phyloP scores from a whole-genome alignment of 1,139 yeast species.

The Hyphopichia khmerensis region DNA sequence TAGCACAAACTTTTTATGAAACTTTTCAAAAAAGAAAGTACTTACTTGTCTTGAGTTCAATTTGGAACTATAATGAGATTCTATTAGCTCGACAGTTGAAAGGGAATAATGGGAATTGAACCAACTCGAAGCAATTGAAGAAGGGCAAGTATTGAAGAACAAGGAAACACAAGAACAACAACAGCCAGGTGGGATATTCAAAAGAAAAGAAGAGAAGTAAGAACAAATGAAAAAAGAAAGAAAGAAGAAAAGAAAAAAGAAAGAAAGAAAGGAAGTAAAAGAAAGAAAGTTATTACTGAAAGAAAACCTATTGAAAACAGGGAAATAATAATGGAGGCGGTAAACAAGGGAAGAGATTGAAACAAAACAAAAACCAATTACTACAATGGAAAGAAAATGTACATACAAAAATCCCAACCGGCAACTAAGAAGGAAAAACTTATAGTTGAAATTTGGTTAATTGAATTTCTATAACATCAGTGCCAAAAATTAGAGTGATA shows the following conservation, averaged over 20 bases:
- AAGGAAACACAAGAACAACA: background rate
- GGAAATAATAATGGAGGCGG: slow-evolving; percentile 5
- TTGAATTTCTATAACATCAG: no score
- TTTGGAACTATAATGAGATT: background rate
- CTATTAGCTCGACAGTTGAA: background rate
- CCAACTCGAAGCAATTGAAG: no score
- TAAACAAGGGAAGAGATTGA: slow-evolving; percentile 9
- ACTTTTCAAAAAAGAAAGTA: no score
- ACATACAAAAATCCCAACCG: no score
- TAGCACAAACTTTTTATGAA: no score
- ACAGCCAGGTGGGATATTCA: background rate
- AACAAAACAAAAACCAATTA: slow-evolving; percentile 8
- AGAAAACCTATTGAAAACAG: slow-evolving; percentile 2
- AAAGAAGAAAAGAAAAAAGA: background rate
- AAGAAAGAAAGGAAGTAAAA: background rate
- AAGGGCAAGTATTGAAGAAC: background rate
- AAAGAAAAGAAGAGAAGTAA: no score
- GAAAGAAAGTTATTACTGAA: background rate
- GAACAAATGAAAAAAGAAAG: no score
- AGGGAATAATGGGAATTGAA: no score
- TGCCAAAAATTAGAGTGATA: no score
- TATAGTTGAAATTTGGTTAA: no score
- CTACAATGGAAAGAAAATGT: background rate
- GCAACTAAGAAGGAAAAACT: no score
- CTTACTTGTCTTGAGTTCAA: background rate